These are phyloP conservation scores for Curvularia spicifera DNA, from an alignment of 2,329 filamentous ascomycete species.

Conservation along the genomic window DNA sequence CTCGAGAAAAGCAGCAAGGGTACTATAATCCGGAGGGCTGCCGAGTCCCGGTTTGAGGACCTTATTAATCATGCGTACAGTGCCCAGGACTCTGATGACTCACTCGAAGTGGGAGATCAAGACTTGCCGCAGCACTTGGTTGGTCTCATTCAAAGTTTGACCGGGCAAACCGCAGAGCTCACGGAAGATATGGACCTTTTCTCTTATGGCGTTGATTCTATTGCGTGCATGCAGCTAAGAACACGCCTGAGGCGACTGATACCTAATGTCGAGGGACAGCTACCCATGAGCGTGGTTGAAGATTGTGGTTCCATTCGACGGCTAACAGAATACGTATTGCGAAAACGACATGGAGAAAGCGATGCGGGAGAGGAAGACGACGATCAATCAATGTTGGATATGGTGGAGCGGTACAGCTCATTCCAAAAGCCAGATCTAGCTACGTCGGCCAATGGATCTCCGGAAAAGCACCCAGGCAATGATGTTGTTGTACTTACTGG, in stretches of 20 bases:
- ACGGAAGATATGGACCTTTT: conserved; percentile 60
- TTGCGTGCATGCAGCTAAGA: conserved; percentile 62
- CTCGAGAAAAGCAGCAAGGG: conserved; percentile 70
- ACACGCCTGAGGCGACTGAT: conserved; percentile 47
- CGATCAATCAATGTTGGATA: conserved; percentile 51
- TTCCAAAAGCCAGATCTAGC: conserved; percentile 41
- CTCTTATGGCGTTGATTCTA: conserved; percentile 65
- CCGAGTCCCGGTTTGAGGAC: conserved; percentile 57
- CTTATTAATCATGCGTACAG: conserved; percentile 58
- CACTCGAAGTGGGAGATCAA: conserved; percentile 35
- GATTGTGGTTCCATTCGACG: conserved; percentile 62
- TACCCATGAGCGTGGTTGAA: conserved; percentile 66
- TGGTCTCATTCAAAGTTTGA: conserved; percentile 28
- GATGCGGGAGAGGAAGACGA: conserved; percentile 47
- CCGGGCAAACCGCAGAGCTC: conserved; percentile 31
- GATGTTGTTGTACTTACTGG: conserved; percentile 54
- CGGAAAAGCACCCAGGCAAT: not conserved
- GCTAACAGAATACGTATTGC: conserved; percentile 49
- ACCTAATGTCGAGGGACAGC: conserved; percentile 37
- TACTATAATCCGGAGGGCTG: conserved; percentile 60
- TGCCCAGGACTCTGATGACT: conserved; percentile 23
- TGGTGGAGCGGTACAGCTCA: conserved; percentile 57
- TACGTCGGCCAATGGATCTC: conserved; percentile 7
- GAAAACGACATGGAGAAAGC: conserved; percentile 49
- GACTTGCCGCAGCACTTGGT: conserved; percentile 32